Percentiles rank a stretch among this genome's conserved stretches.
Conservation (phyloP, 1,139 yeast species). For the Yamadazyma blattariae region DNA sequence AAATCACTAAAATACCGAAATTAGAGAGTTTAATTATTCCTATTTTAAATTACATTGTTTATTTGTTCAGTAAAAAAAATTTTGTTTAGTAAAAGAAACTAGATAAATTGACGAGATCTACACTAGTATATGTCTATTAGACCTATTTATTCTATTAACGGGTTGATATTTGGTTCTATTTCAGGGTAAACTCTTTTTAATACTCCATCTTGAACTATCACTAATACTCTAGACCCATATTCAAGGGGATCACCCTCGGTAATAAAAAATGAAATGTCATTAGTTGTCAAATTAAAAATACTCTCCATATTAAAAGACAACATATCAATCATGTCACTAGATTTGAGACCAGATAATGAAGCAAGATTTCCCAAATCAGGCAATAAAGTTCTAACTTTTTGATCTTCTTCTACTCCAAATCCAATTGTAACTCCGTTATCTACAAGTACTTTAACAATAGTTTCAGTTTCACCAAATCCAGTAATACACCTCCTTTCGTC, state of each 20-base stretch:
- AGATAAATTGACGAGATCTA: too few relatives aligned
- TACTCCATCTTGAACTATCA: constrained; percentile 1
- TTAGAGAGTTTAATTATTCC: too few relatives aligned
- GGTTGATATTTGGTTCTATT: constrained; percentile 4
- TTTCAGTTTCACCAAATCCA: constrained; percentile 3
- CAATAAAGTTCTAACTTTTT: constrained; percentile 3
- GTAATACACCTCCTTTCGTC: constrained; percentile 6
- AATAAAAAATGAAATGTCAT: not conserved
- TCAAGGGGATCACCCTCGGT: constrained; percentile 5
- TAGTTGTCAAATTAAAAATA: not conserved
- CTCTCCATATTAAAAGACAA: not conserved
- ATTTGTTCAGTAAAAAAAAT: too few relatives aligned
- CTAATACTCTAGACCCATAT: constrained; percentile 4
- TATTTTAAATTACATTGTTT: too few relatives aligned
- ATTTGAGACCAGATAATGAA: constrained; percentile 1
- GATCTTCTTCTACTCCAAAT: constrained; percentile 4
- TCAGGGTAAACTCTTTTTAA: constrained; percentile 4
- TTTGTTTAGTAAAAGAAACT: too few relatives aligned
- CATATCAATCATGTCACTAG: not conserved
- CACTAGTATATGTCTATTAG: too few relatives aligned
- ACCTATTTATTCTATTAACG: constrained; percentile 2
- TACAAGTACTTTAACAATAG: constrained; percentile 2
- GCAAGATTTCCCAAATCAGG: constrained; percentile 5
- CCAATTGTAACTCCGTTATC: constrained; percentile 5
- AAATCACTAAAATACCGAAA: too few relatives aligned